Evolutionary conservation across 371 early-diverging fungal genomes (phyloP).

Genomic region (Batrachochytrium dendrobatidis): DNA sequence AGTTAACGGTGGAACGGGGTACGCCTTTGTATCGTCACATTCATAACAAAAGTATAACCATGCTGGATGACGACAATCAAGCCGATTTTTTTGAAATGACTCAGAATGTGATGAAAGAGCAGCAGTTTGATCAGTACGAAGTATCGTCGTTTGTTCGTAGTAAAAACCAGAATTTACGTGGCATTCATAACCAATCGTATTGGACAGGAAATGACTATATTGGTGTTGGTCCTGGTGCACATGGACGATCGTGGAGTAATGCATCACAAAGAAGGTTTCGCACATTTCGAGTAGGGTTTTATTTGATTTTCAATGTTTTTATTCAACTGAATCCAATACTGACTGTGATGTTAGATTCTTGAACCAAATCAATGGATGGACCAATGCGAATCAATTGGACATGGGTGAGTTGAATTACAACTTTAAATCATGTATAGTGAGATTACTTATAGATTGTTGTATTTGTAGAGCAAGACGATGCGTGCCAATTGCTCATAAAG

Average conservation of each 20-base stretch:
- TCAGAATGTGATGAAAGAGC: constrained; percentile 37
- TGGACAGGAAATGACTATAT: constrained; percentile 80
- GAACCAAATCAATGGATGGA: constrained; percentile 56
- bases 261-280: constrained; percentile 32
- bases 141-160: constrained; percentile 75
- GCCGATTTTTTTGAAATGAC: constrained; percentile 74
- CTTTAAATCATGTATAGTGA: constrained; percentile 16
- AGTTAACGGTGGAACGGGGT: constrained; percentile 76
- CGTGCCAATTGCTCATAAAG: constrained; percentile 18
- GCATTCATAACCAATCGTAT: constrained; percentile 71
- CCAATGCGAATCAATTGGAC: constrained; percentile 49
- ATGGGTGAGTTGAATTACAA: constrained; percentile 60
- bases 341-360: no score
- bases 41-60: constrained; percentile 17
- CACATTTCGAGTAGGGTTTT: constrained; percentile 49
- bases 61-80: constrained; percentile 48
- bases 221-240: constrained; percentile 51
- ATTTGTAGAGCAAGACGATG: constrained; percentile 22
- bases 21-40: constrained; percentile 61
- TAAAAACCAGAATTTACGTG: constrained; percentile 28
- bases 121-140: constrained; percentile 70
- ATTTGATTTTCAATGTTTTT: background rate
- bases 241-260: constrained; percentile 56
- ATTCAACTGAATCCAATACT: no score
- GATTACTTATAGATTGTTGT: constrained; percentile 9